phyloP scores from a whole-genome alignment of 2,329 filamentous ascomycete genomes.

The Microdochium nivale region DNA sequence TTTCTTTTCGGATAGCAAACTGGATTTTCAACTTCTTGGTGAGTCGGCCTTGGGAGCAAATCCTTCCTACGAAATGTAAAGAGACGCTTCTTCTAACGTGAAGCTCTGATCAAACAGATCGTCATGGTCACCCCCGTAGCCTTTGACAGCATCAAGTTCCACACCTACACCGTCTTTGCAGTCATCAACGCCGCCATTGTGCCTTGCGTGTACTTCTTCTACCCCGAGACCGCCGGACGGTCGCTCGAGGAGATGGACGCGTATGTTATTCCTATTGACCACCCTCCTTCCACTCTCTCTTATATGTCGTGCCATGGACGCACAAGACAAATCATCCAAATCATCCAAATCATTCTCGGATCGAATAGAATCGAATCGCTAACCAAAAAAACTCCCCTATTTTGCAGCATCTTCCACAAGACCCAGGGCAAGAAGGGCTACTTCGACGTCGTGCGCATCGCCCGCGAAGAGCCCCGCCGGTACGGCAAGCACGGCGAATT shows the following conservation, averaged over 20 bases:
- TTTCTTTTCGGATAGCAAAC: conserved; percentile 33
- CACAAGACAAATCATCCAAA: no score
- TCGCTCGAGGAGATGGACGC: conserved; percentile 14
- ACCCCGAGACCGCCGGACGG: conserved; percentile 30
- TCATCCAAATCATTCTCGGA: no score
- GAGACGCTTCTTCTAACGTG: fast-evolving
- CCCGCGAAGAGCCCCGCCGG: conserved; percentile 39
- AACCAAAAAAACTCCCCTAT: background rate
- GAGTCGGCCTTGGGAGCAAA: conserved; percentile 2
- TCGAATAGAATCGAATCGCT: background rate
- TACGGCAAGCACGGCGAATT: conserved; percentile 53
- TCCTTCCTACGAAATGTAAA: no score
- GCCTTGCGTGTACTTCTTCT: conserved; percentile 51
- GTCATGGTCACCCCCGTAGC: conserved; percentile 55
- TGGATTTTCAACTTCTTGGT: conserved; percentile 56
- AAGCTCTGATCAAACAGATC: conserved; percentile 18
- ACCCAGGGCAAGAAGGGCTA: conserved; percentile 32
- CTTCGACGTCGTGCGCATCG: conserved; percentile 31
- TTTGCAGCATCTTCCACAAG: conserved; percentile 46
- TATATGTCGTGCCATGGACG: background rate
- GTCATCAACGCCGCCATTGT: conserved; percentile 55
- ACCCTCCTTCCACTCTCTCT: conserved; percentile 43
- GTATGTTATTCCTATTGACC: conserved; percentile 17
- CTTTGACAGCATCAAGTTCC: conserved; percentile 46
- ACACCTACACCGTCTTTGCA: conserved; percentile 59